These are phyloP conservation scores for Boletus pseudopeckii DNA, from an alignment of 768 basidiomycete species.

Conservation along the genomic window DNA sequence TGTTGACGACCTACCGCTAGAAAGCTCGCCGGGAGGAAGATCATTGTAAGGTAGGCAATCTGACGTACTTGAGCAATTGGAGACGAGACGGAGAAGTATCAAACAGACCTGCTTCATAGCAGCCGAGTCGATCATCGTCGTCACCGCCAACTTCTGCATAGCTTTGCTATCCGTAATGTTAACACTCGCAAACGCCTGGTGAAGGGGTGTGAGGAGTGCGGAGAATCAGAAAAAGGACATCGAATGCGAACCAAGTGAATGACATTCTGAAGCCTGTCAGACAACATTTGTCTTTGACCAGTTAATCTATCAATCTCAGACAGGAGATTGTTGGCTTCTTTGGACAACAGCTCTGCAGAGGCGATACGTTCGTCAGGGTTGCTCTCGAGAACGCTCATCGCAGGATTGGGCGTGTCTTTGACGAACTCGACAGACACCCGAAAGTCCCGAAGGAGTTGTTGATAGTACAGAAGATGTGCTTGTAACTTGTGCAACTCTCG, in stretches of 20 bases:
- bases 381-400: conserved; percentile 32
- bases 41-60: conserved; percentile 53
- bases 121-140: conserved; percentile 40
- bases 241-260: conserved; percentile 29
- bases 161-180: conserved; percentile 51
- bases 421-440: conserved; percentile 48
- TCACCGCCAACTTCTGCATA: conserved; percentile 49
- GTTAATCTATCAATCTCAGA: conserved; percentile 49
- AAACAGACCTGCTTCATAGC: conserved; percentile 34
- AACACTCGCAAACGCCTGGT: conserved; percentile 56
- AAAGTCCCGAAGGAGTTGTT: conserved; percentile 53
- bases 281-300: conserved; percentile 29
- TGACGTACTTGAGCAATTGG: conserved; percentile 19
- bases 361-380: conserved; percentile 1
- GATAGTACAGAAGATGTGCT: conserved; percentile 57
- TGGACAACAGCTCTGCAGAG: conserved; percentile 39
- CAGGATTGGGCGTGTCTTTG: conserved; percentile 45
- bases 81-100: neutral
- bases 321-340: conserved; percentile 47
- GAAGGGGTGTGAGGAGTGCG: neutral
- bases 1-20: conserved; percentile 22
- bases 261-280: conserved; percentile 34
- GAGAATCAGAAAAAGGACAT: neutral
- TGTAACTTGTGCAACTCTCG: conserved; percentile 55
- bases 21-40: conserved; percentile 56